Percentiles rank a stretch among this genome's conserved stretches.
These are phyloP conservation scores for Kwoniella newhampshirensis DNA, from an alignment of 768 basidiomycete species.

Conservation along the genomic window DNA sequence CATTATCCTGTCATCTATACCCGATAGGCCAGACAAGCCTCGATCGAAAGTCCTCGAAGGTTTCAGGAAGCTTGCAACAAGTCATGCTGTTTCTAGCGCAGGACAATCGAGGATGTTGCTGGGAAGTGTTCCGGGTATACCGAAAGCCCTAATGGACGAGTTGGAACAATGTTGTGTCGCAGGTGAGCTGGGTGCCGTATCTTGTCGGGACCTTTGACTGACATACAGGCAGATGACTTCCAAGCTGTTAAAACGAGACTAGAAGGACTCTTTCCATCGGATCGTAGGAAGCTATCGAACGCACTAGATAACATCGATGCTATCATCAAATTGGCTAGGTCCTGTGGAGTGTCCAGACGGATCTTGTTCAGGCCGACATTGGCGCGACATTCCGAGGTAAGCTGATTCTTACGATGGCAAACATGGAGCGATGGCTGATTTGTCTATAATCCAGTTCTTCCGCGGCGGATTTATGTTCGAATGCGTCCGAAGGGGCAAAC, in stretches of 20 bases:
- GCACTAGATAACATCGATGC: conserved; percentile 39
- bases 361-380: conserved; percentile 47
- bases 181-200: conserved; percentile 28
- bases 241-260: conserved; percentile 27
- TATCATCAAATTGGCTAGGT: conserved; percentile 36
- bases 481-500: conserved; percentile 42
- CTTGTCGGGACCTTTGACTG: not conserved
- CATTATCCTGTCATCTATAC: conserved; percentile 31
- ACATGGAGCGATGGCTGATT: not conserved
- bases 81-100: conserved; percentile 3
- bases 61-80: conserved; percentile 26
- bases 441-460: conserved; percentile 33
- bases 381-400: conserved; percentile 41
- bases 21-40: conserved; percentile 23
- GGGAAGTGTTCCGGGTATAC: conserved; percentile 20
- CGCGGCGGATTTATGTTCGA: conserved; percentile 52
- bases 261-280: conserved; percentile 28
- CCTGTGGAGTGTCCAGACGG: conserved; percentile 32
- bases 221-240: conserved; percentile 29
- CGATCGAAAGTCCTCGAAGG: conserved; percentile 26
- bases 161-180: conserved; percentile 47
- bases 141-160: conserved; percentile 40
- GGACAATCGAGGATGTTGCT: conserved; percentile 14
- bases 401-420: not conserved
- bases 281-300: conserved; percentile 19